Base-by-base conservation (phyloP, 2,329 filamentous ascomycete species). In the Rhytidhysteron rufulum region DNA sequence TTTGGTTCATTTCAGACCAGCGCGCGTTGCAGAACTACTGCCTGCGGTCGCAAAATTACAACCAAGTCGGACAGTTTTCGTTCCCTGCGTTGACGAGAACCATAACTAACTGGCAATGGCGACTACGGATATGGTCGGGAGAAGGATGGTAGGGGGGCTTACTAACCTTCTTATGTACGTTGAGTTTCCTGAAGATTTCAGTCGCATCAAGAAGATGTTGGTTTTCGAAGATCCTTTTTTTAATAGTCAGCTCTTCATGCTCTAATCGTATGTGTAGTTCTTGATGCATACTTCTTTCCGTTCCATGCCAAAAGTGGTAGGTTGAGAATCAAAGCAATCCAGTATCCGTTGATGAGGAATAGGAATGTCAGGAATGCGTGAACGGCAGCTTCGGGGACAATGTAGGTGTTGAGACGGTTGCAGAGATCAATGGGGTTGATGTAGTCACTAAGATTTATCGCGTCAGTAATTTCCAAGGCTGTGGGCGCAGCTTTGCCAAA, bases 371-470 rank as follows among this genome's bases (percentile, higher is more conserved):
- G 73, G 77, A 97, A 93, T 52, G 85, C 91, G 69, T 98, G 94
- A 50, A 98, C 91, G 53, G 88, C 91, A 60, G 93, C 93, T 79
- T 98, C 94, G 64, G 93, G 93, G 62, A 98, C 85, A 67, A 98
- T 98, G 77, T 98, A 98, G 67, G 91, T 94, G 80, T 98, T 98
- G 57, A 98, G 85, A 60, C 93, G 90, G 83, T 98, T 98, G 86
- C 93, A 98, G 53, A 98, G 90, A 62, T 98, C 93, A 75, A 98
- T 98, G 33, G 93, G 93, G 77, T 98, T 98, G 75, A 98, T 98
- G 74, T 98, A 98, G 74, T 98, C 93, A 74, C 89, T 95, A 64
- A 50, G 49, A n/a, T n/a, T n/a, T n/a, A n/a, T n/a, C n/a, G n/a
- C n/a, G n/a, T n/a, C n/a, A n/a, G n/a, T n/a, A n/a, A n/a, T n/a